These are phyloP conservation scores for Gorgonomyces haynaldii DNA, from an alignment of 192 early-diverging fungal genomes.

Conservation along the genomic window DNA sequence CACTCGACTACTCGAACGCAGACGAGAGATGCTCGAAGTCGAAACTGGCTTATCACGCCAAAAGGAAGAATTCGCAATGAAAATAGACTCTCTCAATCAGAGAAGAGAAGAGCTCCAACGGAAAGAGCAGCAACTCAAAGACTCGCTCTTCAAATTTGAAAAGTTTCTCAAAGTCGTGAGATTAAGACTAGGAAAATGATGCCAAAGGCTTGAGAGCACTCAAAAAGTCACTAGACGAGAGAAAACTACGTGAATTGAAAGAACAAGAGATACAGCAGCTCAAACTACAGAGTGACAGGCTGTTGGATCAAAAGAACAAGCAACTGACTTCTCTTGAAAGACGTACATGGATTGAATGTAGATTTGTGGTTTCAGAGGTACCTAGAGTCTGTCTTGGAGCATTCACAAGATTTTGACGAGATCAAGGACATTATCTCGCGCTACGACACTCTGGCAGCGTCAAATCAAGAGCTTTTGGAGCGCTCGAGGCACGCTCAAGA, in stretches of 20 bases:
- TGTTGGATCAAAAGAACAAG: constrained; percentile 21
- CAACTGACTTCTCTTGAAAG: constrained; percentile 34
- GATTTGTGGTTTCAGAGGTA: constrained; percentile 43
- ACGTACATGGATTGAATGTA: constrained; percentile 22
- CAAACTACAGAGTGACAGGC: constrained; percentile 16
- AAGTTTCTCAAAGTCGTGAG: constrained; percentile 45
- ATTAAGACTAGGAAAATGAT: constrained; percentile 42
- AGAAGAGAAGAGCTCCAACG: constrained; percentile 44
- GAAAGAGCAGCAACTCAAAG: constrained; percentile 43
- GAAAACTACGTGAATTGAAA: constrained; percentile 42
- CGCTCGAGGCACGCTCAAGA: constrained; percentile 46
- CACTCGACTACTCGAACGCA: constrained; percentile 43
- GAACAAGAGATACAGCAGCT: constrained; percentile 36
- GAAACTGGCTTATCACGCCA: constrained; percentile 45
- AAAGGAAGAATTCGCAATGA: constrained; percentile 55
- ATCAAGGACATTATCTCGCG: constrained; percentile 49
- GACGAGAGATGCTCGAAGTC: constrained; percentile 54
- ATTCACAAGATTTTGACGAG: constrained; percentile 46
- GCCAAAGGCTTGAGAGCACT: constrained; percentile 51
- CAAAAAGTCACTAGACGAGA: constrained; percentile 48
- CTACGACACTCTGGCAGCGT: constrained; percentile 51
- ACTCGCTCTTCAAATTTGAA: constrained; percentile 49
- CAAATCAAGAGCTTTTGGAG: constrained; percentile 46
- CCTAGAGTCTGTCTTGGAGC: constrained; percentile 43
- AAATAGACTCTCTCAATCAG: constrained; percentile 47